Evolutionary conservation across 108 stramenopile species (phyloP), one percentile per base, ranked within the genome.

Genomic region (Stephanodiscus minutulus): DNA sequence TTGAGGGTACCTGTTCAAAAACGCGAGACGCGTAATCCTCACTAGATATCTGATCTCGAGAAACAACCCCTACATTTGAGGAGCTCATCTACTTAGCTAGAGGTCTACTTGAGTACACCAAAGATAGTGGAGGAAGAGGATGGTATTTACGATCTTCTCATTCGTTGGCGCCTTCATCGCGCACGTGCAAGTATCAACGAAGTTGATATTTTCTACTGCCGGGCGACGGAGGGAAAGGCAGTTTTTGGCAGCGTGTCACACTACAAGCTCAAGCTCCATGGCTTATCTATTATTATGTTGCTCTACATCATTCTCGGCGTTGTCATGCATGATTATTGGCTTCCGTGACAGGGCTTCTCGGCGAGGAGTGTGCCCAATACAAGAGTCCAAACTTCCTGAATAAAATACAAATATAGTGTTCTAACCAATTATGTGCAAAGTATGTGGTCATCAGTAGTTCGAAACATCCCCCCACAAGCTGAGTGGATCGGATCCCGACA

Each of bases 151-250:
- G n/a, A n/a, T n/a, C n/a, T n/a, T n/a, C n/a, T n/a, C n/a, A n/a
- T n/a, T n/a, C n/a, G n/a, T n/a, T n/a, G n/a, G n/a, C n/a, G n/a
- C n/a, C n/a, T n/a, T 84, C 27, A 63, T 92, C 33, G 94, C 91
- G 6, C 94, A 95, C 56, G 89, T 95, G 17, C 91, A 95, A 81
- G 88, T 95, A 49, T 84, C 91, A 2, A 95, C 94, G 5, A 80
- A 91, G 24, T 69, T 95, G 52, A 84, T 95, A 33, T 91, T 85
- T 74, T 91, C 91, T 11, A 79, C 91, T 95, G 89, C 55, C 91
- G 90, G 25, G 91, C 90, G 4, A 59, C 46, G 5, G 65, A 53
- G 35, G 28, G 13, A 39, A 62, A 33, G 35, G 9, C 24, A 36
- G 28, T 12, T 18, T 59, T 17, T n/a, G 17, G 20, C 17, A 18